Percentiles rank a stretch among this genome's conserved stretches.
These are phyloP conservation scores for Heteromeles arbutifolia DNA, from an alignment of 306 rosid species.

Conservation along the genomic window DNA sequence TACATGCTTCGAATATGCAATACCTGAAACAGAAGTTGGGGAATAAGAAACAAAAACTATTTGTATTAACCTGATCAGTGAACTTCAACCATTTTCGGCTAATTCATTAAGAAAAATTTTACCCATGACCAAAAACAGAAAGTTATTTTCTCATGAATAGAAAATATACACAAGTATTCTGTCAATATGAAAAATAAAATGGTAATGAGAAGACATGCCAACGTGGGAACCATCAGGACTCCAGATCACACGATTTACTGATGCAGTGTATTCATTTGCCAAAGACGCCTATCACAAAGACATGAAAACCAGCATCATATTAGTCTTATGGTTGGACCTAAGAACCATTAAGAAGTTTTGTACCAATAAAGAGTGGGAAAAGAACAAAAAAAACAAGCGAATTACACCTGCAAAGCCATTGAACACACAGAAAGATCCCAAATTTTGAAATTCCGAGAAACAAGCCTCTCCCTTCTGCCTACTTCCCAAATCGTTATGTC, in stretches of 20 bases:
- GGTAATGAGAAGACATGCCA: not conserved
- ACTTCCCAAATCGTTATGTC: conserved; percentile 12
- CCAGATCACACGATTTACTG: conserved; percentile 18
- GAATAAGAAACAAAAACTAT: not conserved
- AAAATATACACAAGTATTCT: not conserved
- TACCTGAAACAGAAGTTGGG: not conserved
- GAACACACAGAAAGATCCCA: conserved; percentile 16
- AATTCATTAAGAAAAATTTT: not conserved
- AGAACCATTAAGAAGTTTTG: not conserved
- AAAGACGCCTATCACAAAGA: not conserved
- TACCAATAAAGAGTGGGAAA: not conserved
- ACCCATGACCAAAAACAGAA: not conserved
- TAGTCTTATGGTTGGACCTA: not conserved
- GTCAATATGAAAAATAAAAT: not conserved
- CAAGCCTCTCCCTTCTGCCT: conserved; percentile 5
- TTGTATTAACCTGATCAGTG: not conserved
- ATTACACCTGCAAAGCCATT: conserved; percentile 4
- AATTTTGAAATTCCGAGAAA: not conserved
- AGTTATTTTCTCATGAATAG: not conserved
- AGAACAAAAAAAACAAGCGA: no score
- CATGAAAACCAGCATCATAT: not conserved
- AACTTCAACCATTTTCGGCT: not conserved
- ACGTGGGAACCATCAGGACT: conserved; percentile 19
- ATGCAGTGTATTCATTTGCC: not conserved
- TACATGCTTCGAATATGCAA: conserved; percentile 17